Percentiles rank a stretch among this genome's conserved stretches.
phyloP scores from a whole-genome alignment of 331 rosid species.

The Malus hybrid region DNA sequence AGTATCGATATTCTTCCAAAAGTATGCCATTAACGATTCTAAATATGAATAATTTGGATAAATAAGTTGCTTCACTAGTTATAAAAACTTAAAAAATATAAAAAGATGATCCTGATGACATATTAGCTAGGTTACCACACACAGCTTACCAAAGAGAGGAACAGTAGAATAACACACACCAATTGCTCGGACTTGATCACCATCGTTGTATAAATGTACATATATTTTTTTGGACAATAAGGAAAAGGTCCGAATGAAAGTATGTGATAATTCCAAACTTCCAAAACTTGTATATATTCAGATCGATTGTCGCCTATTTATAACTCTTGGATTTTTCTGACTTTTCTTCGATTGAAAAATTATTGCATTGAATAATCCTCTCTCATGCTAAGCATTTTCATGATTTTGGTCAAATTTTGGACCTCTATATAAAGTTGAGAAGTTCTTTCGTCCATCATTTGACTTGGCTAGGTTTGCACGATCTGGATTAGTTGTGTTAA shows the following conservation, averaged over 20 bases:
- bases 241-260: not conserved
- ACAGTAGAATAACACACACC: not conserved
- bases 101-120: not conserved
- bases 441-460: too few relatives aligned
- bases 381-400: too few relatives aligned
- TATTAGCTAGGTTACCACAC: not conserved
- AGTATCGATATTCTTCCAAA: too few relatives aligned
- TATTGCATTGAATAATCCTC: too few relatives aligned
- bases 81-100: not conserved
- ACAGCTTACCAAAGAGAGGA: slow-evolving; percentile 5
- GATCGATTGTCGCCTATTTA: not conserved
- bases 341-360: not conserved
- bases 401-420: too few relatives aligned
- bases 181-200: not conserved
- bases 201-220: not conserved
- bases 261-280: not conserved
- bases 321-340: not conserved
- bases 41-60: not conserved
- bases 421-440: too few relatives aligned
- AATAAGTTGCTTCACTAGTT: not conserved
- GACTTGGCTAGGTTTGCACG: too few relatives aligned
- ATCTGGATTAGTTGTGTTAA: too few relatives aligned
- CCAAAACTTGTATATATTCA: not conserved
- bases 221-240: too few relatives aligned
- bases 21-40: not conserved